Base-by-base conservation (phyloP, 305 asterid genomes). In the Rubia peregrina region DNA sequence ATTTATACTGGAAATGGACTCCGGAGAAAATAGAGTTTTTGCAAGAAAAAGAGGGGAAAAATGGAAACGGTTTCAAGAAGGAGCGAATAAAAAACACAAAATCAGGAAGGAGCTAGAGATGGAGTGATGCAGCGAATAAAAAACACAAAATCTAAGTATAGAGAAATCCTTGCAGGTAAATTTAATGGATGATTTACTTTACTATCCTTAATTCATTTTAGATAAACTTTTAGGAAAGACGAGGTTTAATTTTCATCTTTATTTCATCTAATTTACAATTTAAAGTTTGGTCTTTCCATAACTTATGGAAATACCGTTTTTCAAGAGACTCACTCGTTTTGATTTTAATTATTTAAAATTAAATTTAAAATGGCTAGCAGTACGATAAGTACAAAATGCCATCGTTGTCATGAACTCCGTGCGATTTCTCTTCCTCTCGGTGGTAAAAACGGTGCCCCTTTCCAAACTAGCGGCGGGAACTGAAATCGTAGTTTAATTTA, bases 51-150 rank as follows among this genome's bases (percentile, higher is more conserved):
- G n/a, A n/a, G n/a, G n/a, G n/a, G n/a, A 30, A 24, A 62, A 16
- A 2, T 61, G 21, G 21, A 30, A 36, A 71, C 13, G 41, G 69
- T 21, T 63, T 68, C 78, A 49, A 69, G 78, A 69, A 74, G 24
- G 26, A 48, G 70, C 71, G 19, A 62, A 74, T 22, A 6, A 40
- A 41, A 64, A 64, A 9, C 41, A 33, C 33, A 7, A 46, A n/a
- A n/a, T 74, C 78, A 59, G 68, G 78, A 68, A 74, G 24, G 26
- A 46, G 70, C 70, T 26, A 74, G 78, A 67, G 49, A 41, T 12
- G 38, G 63, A 21, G 53, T 12, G 73, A 68, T 7, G 66, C 70
- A 74, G 49, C 22, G 48, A 61, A 74, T 22, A 6, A 40, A 41
- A 64, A 64, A 9, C 41, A 33, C 33, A 7, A 46, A n/a, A n/a